Base-by-base conservation (phyloP, 306 rosid genomes). In the Fragaria nilgerrensis region DNA sequence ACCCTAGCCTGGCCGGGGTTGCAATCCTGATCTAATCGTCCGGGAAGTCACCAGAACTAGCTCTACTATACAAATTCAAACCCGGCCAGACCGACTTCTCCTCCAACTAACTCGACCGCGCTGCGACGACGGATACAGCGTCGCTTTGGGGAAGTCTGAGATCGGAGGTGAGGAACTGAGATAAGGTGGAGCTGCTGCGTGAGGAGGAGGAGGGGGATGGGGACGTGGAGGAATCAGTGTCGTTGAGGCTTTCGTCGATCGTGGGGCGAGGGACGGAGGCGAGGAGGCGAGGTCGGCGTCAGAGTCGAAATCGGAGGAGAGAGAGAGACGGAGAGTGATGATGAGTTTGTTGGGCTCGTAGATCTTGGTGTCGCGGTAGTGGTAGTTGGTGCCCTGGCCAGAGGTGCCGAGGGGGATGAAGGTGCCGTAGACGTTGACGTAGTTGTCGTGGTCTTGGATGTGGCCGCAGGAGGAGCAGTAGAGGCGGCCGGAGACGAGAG, bases 221-320 rank as follows among this genome's bases (percentile, higher is more conserved):
- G 3, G 93, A 80, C 1, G 88, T 62, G 27, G 92, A 87, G 9
- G 94, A 85, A 50, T 89, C 89, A 43, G 95, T 90, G 68, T 92
- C 98, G 76, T 94, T 87, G 82, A 94, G 94, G 62, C 92, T 94
- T 22, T 94, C 97, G 70, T 94, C 98, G 75, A 94, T 77, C 34
- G 89, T 89, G 1, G 97, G 98, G 78, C 72, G 91, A 48, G 86
- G 90, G 44, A 87, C 48, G 1, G 87, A 78, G 75, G 66, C 67
- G 36, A 50, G 66, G 41, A 25, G 27, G 27, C 27, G 27, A 25
- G 27, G 27, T n/a, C 59, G 72, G 1, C 16, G 15, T 22, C 63
- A 15, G 25, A 3, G 12, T 55, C 78, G 11, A 74, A 87, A 70
- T 2, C 0, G 49, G 85, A 88, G 76, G 89, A 83, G 69, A 77